Base-by-base conservation (phyloP, 1,284 basidiomycete genomes). In the Naganishia albida region DNA sequence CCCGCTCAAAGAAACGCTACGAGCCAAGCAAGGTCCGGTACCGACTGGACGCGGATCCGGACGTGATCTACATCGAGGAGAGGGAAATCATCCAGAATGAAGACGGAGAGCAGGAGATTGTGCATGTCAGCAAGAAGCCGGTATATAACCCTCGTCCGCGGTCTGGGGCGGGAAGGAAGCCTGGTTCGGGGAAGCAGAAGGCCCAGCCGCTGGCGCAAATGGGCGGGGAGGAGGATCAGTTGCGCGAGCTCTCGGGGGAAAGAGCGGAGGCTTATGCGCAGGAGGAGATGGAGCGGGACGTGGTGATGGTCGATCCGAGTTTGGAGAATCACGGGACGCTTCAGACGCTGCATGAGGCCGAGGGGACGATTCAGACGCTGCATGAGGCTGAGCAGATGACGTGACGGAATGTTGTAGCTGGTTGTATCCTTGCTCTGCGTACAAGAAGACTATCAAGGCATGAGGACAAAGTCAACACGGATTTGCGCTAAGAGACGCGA, bases 61-160 rank as follows among this genome's bases (percentile, higher is more conserved):
- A 54, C 25, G 56, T 60, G 20, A 60, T 65, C 12, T 62, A 65
- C 50, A 65, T 65, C 43, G 64, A 65, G 42, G 51, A 60, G 49
- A 39, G 60, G 50, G 60, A 63, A 34, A 63, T 63, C 39, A 44
- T 63, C 40, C 60, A 63, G 40, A 38, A 63, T 20, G 50, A 53
- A n/a, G 46, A 53, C 15, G 57, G 57, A 2, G 57, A 60, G 49
- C 57, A 63, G 40, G 60, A 63, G n/a, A 63, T 63, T 39, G 60
- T 63, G 30, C 49, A 63, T 43, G 44, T 63, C 18, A 63, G 51
- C 28, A 63, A 52, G 50, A 43, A 53, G 40, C 49, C 49, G 18
- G 60, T 63, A 39, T 63, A 63, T 26, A 63, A 63, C 20, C 60
- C 60, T 52, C 49, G 60, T 18, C 60, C 60, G 50, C 40, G 51